These are phyloP conservation scores for Pyricularia sp. DNA, from an alignment of 2,329 filamentous ascomycete genomes.

Conservation along the genomic window DNA sequence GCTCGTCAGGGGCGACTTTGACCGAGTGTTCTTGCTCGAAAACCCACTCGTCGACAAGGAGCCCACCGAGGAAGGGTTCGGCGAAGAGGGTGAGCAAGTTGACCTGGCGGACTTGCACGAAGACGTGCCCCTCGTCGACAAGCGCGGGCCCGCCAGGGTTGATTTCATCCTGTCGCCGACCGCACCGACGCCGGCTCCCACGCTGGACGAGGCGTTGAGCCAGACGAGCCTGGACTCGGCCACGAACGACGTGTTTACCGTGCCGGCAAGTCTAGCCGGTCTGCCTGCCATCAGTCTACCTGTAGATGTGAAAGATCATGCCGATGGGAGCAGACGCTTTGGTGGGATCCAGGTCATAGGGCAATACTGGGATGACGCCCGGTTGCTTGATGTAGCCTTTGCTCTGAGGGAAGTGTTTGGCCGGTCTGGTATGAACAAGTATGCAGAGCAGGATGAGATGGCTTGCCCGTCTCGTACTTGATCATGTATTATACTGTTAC, in stretches of 20 bases:
- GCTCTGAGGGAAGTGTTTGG: constrained; percentile 15
- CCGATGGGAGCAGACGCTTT: constrained; percentile 11
- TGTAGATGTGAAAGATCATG: constrained; percentile 8
- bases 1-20: constrained; percentile 76
- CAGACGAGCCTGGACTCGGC: constrained; percentile 60
- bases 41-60: constrained; percentile 49
- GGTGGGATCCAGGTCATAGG: constrained; percentile 64
- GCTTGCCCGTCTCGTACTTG: background rate
- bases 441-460: background rate
- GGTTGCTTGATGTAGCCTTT: constrained; percentile 46
- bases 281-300: constrained; percentile 82
- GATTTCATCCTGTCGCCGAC: constrained; percentile 85
- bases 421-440: background rate
- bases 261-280: constrained; percentile 85
- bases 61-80: background rate
- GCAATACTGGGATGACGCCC: constrained; percentile 65
- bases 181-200: constrained; percentile 46
- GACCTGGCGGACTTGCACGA: constrained; percentile 49
- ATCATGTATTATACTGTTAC: background rate
- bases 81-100: constrained; percentile 27
- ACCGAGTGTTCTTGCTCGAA: constrained; percentile 55
- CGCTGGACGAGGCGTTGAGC: constrained; percentile 32
- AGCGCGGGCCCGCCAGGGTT: constrained; percentile 49
- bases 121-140: constrained; percentile 35
- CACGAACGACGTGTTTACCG: constrained; percentile 90